Conservation (phyloP, 2,329 filamentous ascomycete genomes). For the Verticillium klebahnii region DNA sequence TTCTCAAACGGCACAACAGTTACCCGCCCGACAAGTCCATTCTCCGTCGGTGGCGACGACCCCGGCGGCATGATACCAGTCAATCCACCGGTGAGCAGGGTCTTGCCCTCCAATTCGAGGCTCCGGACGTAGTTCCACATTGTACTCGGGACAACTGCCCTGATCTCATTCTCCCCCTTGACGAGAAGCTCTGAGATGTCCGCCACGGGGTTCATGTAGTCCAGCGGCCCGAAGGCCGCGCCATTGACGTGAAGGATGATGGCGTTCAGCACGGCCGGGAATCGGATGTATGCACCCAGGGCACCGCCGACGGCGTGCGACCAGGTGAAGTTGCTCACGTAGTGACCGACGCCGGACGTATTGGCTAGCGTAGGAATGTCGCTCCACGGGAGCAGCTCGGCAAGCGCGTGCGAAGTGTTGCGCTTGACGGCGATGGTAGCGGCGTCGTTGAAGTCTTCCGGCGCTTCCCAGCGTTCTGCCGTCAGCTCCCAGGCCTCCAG, state of each 20-base stretch:
- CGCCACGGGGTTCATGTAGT: background rate
- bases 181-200: conserved; percentile 3
- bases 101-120: too few relatives aligned
- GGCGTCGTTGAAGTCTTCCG: conserved; percentile 3
- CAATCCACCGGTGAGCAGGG: too few relatives aligned
- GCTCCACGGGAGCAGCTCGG: conserved; percentile 1
- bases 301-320: background rate
- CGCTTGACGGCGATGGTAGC: conserved; percentile 1
- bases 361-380: conserved; percentile 3
- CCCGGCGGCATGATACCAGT: too few relatives aligned
- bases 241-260: conserved; percentile 3
- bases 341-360: conserved; percentile 7
- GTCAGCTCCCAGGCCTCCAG: conserved; percentile 1
- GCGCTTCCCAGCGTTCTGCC: conserved; percentile 8
- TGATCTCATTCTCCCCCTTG: conserved; percentile 4
- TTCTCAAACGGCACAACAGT: conserved; percentile 2
- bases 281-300: conserved; percentile 2
- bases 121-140: conserved; percentile 7
- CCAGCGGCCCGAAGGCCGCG: background rate
- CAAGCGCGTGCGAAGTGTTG: conserved; percentile 5
- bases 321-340: conserved; percentile 7
- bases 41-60: conserved; percentile 4
- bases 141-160: background rate
- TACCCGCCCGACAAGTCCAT: conserved; percentile 6
- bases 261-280: conserved; percentile 2